Evolutionary conservation across 83 land plant genomes (phyloP), one percentile per base, ranked within the genome.

Genomic region (Picea abies): DNA sequence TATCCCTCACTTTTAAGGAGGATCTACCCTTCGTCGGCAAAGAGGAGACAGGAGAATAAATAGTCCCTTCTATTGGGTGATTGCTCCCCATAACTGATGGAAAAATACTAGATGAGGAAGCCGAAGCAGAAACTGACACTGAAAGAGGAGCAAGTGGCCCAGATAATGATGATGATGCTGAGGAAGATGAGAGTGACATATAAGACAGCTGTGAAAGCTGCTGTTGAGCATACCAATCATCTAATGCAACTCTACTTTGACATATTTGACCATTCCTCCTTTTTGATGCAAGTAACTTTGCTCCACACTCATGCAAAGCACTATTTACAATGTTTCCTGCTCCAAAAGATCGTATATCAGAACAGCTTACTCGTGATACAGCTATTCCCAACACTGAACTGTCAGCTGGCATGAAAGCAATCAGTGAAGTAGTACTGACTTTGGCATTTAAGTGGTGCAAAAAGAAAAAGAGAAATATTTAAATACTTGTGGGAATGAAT

Each of bases 1-100:
- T 86, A 23, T 90, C 90, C 29, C 82, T 67, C 64, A 84, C 32
- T 84, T 82, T 92, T 16, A 82, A 29, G 29, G 84, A 58, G 9
- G 80, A n/a, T 79, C 41, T 60, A 79, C 35, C 6, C 39, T 79
- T 79, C 17, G 4, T 26, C 41, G 15, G 19, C 44, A 60, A 37
- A 23, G 62, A 79, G 9, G 44, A 32, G 8, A 60, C 81, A 8
- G 19, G 81, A 12, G 47, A 37, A 60, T 35, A 11, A 23, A 8
- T 22, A 52, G 64, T 35, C 62, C 80, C 80, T 62, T 79, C 64
- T 60, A 61, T 35, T 56, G 64, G 29, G 26, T 70, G 47, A 6
- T 41, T 70, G 20, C 49, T 70, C 47, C 75, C 75, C 47, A 70
- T 17, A 70, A 15, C 29, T 22, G 26, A 65, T 65, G 68, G 68